Base-by-base conservation (phyloP, 2,329 filamentous ascomycete species). In the Alternaria viburni region DNA sequence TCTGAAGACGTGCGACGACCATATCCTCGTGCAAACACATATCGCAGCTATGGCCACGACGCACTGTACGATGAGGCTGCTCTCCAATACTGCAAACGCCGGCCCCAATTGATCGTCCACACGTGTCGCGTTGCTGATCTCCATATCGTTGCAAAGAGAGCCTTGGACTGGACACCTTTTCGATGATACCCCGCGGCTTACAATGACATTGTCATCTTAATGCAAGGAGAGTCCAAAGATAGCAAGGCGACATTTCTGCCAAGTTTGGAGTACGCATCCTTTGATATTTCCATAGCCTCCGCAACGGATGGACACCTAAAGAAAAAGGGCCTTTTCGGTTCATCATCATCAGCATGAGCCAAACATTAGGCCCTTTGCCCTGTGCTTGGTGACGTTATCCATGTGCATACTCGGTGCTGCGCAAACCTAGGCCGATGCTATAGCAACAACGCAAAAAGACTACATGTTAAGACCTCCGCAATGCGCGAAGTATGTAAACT, bases 1-100 rank as follows among this genome's bases (percentile, higher is more conserved):
- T 8, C 32, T 54, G 62, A 67, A 72, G 23, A 51, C 30, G 19
- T 69, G 36, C 2, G 54, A 67, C 11, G 66, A 70, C 13, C 65
- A 26, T 1, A 71, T 25, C 26, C 68, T 61, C 3, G 69, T 70
- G 21, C 60, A 65, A 9, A 69, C 6, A 30, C 57, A 66, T 12
- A 69, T 63, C 15, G 46, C 61, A 26, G 56, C 8, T 0, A 66
- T 6, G 2, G 61, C 62, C 11, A 69, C 6, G 10, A 69, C 8
- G 6, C 30, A 13, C 26, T 67, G 68, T 2, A 32, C 41, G n/a
- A 54, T 11, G 15, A 59, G 28, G 28, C 54, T 58, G 8, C 52
- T 41, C 17, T 49, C 47, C 11, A 64, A 15, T 12, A 19, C 26
- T 15, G 36, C 54, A 23, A 64, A 59, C 44, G 26, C 43, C 7